Evolutionary conservation across 108 stramenopile genomes (phyloP), one percentile per base, ranked within the genome.

Genomic region (Fistulifera solaris): DNA sequence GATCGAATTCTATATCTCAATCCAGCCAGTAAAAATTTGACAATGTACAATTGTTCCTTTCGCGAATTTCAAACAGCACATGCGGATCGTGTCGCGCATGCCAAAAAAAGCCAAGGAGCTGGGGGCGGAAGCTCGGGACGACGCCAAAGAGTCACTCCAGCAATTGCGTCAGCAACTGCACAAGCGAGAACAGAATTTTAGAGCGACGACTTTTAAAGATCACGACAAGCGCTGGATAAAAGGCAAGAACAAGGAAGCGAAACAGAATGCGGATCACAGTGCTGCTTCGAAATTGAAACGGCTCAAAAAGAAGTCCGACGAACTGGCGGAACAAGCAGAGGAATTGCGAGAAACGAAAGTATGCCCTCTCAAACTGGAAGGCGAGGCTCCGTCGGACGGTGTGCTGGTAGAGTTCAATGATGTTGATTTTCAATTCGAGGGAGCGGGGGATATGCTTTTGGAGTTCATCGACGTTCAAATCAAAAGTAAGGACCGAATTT

Each of bases 231-330:
- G 71, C 19, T 83, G 57, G 21, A 65, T 76, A 19, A 67, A 55
- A 49, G 77, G 77, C 31, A 79, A 77, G 48, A 70, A 64, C 50
- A 74, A 77, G 59, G 82, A 83, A 61, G 66, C 75, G 17, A 79
- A 78, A 54, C 83, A 84, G 59, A 71, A 77, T 40, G 78, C 73
- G 4, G 78, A 75, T 52, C 27, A 59, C 27, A 65, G 73, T 12
- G 65, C 72, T 2, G 78, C 78, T 1, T 60, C 83, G 22, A 80
- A 75, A 56, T 14, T 78, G 50, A 73, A 75, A 47, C 50, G 43
- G 43, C 7, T 59, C 1, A 67, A 63, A 25, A 41, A 44, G 17
- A 54, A 77, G 48, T 54, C 57, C 12, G 42, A 27, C 13, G 70
- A 78, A n/a, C 31, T 35, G 3, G 31, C 31, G 31, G 31, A 35